Evolutionary conservation across 768 basidiomycete species (phyloP).

Genomic region (Boletus bicolor): DNA sequence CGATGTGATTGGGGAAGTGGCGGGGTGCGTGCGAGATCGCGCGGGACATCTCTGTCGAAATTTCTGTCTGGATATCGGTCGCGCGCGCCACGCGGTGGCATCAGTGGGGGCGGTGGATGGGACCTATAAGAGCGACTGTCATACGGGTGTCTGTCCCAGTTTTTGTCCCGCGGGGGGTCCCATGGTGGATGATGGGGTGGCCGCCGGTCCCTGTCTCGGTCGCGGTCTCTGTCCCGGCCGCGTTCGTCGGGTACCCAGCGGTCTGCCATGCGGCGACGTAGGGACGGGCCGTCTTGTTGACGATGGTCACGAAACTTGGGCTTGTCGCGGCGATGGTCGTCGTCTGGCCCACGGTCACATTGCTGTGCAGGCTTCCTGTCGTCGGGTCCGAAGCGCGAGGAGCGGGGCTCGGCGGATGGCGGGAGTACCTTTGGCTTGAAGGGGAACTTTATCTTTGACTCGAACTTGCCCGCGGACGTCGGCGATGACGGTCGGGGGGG

Average conservation of each 20-base stretch:
- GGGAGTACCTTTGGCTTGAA: slow-evolving; percentile 51
- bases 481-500: slow-evolving; percentile 34
- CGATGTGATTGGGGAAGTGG: slow-evolving; percentile 20
- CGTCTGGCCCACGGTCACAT: slow-evolving; percentile 43
- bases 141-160: slow-evolving; percentile 23
- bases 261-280: slow-evolving; percentile 22
- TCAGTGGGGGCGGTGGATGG: slow-evolving; percentile 1
- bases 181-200: slow-evolving; percentile 11
- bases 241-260: slow-evolving; percentile 29
- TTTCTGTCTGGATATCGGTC: slow-evolving; percentile 27
- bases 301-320: slow-evolving; percentile 21
- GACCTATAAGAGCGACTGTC: slow-evolving; percentile 21
- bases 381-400: slow-evolving; percentile 30
- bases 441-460: slow-evolving; percentile 63
- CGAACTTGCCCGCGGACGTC: slow-evolving; percentile 31
- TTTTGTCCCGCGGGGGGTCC: slow-evolving; percentile 25
- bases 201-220: slow-evolving; percentile 30
- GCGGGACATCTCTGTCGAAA: slow-evolving; percentile 22
- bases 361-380: slow-evolving; percentile 25
- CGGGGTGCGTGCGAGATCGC: slow-evolving; percentile 22
- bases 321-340: slow-evolving; percentile 39
- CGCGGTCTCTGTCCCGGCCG: slow-evolving; percentile 19
- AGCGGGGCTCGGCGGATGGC: slow-evolving; percentile 18
- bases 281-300: slow-evolving; percentile 11
- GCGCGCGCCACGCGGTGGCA: slow-evolving; percentile 14